Conservation (phyloP, 106 monocot species). For the Apostasia shenzhenica region DNA sequence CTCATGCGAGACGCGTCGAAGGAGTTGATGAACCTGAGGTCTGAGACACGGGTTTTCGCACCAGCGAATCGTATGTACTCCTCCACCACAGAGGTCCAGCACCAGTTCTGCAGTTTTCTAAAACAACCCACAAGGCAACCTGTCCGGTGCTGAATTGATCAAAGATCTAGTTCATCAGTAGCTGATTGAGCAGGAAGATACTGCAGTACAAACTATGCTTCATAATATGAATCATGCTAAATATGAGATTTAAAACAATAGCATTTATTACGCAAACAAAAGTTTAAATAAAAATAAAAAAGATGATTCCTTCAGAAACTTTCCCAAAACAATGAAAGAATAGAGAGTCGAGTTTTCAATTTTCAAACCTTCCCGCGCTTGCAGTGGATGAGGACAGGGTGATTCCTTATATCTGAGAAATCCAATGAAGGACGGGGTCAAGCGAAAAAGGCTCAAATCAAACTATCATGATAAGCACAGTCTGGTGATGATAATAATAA, state of each 20-base stretch:
- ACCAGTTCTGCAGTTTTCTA: slow-evolving; percentile 81
- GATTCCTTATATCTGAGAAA: slow-evolving; percentile 68
- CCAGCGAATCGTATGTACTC: slow-evolving; percentile 66
- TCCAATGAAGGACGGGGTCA: slow-evolving; percentile 5
- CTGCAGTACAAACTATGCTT: not conserved
- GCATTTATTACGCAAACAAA: not conserved
- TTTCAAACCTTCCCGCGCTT: slow-evolving; percentile 70
- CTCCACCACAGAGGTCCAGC: slow-evolving; percentile 56
- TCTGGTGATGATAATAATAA: no score
- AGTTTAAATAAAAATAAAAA: not conserved
- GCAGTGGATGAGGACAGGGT: slow-evolving; percentile 83
- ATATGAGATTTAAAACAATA: not conserved
- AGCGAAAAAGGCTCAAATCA: not conserved
- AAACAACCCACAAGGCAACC: slow-evolving; percentile 89
- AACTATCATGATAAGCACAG: not conserved
- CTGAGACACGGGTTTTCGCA: slow-evolving; percentile 43
- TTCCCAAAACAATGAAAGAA: no score
- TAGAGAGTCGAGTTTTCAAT: not conserved
- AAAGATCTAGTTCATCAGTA: not conserved
- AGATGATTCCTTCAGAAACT: not conserved
- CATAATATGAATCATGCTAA: no score
- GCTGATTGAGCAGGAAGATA: not conserved
- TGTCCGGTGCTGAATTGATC: slow-evolving; percentile 64
- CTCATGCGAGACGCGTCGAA: slow-evolving; percentile 55
- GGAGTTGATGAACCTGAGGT: slow-evolving; percentile 56